Evolutionary conservation across 805 yeast species (phyloP).

Genomic region (Zygotorulaspora danielsina): DNA sequence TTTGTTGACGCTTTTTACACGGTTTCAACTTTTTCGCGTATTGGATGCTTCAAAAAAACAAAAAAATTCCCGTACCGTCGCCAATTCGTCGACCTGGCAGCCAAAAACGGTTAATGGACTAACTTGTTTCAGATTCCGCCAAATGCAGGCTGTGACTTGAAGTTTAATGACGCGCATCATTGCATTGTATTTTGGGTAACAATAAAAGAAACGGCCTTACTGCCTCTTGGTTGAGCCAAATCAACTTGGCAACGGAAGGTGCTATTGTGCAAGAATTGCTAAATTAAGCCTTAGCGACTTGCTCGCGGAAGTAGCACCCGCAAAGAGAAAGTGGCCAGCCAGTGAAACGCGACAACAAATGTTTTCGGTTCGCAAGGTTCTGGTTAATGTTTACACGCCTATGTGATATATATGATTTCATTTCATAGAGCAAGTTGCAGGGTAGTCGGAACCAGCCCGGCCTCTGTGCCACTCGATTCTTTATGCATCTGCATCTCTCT

Average conservation of each 20-base stretch:
- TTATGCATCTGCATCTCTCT: too few relatives aligned
- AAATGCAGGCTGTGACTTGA: too few relatives aligned
- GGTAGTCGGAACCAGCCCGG: too few relatives aligned
- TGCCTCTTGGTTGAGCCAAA: background rate
- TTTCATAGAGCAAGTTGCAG: too few relatives aligned
- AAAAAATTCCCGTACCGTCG: background rate
- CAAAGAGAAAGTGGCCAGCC: background rate
- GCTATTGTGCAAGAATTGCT: background rate
- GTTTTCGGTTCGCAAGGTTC: background rate
- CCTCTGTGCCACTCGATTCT: too few relatives aligned
- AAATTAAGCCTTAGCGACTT: background rate
- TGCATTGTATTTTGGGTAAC: background rate
- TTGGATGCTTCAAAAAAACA: background rate
- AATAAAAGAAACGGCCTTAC: background rate
- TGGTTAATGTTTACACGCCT: too few relatives aligned
- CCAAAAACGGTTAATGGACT: background rate
- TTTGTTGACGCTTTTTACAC: conserved; percentile 1
- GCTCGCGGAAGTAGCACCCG: too few relatives aligned
- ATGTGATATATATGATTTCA: too few relatives aligned
- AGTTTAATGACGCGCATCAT: background rate
- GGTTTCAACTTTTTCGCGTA: background rate
- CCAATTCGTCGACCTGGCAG: background rate
- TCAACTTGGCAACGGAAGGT: background rate
- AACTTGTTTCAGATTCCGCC: background rate
- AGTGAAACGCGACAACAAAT: conserved; percentile 1